Evolutionary conservation across 371 early-diverging fungal species (phyloP), one percentile per base, ranked within the genome.

Genomic region (Mucor lusitanicus): DNA sequence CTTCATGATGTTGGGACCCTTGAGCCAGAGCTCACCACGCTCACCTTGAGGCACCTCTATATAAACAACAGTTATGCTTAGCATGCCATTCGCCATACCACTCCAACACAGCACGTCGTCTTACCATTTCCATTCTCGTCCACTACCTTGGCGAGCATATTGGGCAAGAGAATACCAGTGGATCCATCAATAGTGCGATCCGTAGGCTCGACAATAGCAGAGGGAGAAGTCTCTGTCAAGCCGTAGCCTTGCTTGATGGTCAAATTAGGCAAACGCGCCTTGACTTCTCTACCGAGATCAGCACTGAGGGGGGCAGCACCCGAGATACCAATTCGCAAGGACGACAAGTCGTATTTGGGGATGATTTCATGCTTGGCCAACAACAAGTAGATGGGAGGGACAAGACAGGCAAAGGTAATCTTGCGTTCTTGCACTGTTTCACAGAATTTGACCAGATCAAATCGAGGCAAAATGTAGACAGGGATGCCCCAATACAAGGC

Each of bases 251-350:
- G 72, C 32, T 72, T 81, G 55, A 80, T 69, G 15, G 54, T 63
- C 19, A 78, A 53, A 11, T 65, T 44, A 25, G 87, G 88, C 15
- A 91, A 74, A 5, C 71, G 69, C 19, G 71, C 37, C 0, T 81
- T 73, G 11, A 88, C 77, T 5, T 64, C 74, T 23, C 74, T 56
- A 37, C 81, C 60, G 0, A 92, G 70, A 25, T 89, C 89, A 11
- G 77, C 70, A 23, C 87, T 78, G 5, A 97, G 80, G 15, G 96
- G 96, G 5, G 96, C 96, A n/a, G 95, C 98, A 27, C 91, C 96
- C 32, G 86, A 88, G 30, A 87, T 63, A 8, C 91, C 68, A 33
- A 72, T 73, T 15, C 76, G 55, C 1, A 95, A 69, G 17, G 87
- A 84, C 0, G 87, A 82, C 25, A 95, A 61, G 53, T 94, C 85